phyloP scores from a whole-genome alignment of 2,329 filamentous ascomycete species.

The Aspergillus thermomutatus region DNA sequence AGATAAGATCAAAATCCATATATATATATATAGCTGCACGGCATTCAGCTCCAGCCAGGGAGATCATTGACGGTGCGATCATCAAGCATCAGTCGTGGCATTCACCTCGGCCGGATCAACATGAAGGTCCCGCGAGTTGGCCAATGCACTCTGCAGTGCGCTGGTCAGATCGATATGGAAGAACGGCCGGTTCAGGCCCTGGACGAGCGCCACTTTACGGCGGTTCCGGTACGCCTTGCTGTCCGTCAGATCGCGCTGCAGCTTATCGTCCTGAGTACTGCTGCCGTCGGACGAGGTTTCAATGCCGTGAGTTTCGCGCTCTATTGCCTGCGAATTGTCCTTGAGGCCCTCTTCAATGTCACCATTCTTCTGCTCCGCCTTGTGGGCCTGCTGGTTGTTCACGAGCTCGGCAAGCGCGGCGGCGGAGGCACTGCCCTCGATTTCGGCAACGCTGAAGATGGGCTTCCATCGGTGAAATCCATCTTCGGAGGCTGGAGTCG shows the following conservation, averaged over 20 bases:
- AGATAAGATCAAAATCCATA: not conserved
- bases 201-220: constrained; percentile 61
- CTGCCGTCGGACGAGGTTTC: constrained; percentile 28
- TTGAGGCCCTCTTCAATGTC: constrained; percentile 35
- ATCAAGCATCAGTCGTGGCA: not conserved
- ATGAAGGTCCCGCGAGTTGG: constrained; percentile 55
- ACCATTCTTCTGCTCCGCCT: constrained; percentile 12
- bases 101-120: not conserved
- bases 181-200: constrained; percentile 82
- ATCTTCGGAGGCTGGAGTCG: constrained; percentile 54
- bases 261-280: constrained; percentile 31
- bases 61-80: not conserved
- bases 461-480: constrained; percentile 75
- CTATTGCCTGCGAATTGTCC: constrained; percentile 27
- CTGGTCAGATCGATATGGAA: constrained; percentile 93
- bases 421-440: constrained; percentile 68
- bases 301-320: constrained; percentile 28
- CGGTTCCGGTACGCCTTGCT: constrained; percentile 46
- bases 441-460: constrained; percentile 91
- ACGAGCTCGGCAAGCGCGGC: constrained; percentile 64
- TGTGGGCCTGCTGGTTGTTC: constrained; percentile 53
- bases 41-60: constrained; percentile 2
- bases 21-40: not conserved
- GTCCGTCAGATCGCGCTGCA: constrained; percentile 46
- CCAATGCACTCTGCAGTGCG: constrained; percentile 81